Conservation (phyloP, 495 filamentous ascomycete species). For the Xylaria nigripes region DNA sequence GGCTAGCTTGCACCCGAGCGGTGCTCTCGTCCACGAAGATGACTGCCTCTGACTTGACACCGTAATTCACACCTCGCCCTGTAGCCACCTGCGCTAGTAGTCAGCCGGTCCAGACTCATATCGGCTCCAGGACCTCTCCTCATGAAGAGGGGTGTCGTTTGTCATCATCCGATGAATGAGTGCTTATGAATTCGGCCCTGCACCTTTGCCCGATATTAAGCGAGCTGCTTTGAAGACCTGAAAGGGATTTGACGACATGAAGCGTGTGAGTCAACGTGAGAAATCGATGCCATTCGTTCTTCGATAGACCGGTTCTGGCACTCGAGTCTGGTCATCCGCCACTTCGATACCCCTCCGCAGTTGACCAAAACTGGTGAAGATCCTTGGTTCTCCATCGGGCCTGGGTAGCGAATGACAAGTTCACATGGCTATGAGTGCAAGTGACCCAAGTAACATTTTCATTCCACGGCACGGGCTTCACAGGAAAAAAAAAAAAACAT, state of each 20-base stretch:
- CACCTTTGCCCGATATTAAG: not conserved
- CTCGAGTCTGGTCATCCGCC: slow-evolving; percentile 2
- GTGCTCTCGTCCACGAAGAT: not conserved
- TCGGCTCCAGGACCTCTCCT: not conserved
- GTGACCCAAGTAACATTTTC: not conserved
- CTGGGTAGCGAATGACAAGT: slow-evolving; percentile 3
- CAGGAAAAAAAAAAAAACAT: not conserved
- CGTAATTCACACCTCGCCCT: not conserved
- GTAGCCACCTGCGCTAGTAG: not conserved
- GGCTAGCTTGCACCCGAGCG: not conserved
- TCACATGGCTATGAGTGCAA: slow-evolving; percentile 6
- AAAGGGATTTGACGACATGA: not conserved
- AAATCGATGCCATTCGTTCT: not conserved
- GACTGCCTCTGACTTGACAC: not conserved
- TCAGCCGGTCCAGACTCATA: not conserved
- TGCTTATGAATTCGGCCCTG: not conserved
- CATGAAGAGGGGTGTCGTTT: not conserved
- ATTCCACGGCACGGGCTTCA: not conserved
- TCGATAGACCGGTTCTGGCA: not conserved
- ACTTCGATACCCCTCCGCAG: not conserved
- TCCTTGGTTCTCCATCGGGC: slow-evolving; percentile 8
- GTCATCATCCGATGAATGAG: not conserved
- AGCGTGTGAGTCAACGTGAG: not conserved
- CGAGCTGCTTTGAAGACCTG: not conserved
- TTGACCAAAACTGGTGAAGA: slow-evolving; percentile 7